Evolutionary conservation across 192 early-diverging fungal genomes (phyloP), one percentile per base, ranked within the genome.

Genomic region (Rhizophagus clarus): DNA sequence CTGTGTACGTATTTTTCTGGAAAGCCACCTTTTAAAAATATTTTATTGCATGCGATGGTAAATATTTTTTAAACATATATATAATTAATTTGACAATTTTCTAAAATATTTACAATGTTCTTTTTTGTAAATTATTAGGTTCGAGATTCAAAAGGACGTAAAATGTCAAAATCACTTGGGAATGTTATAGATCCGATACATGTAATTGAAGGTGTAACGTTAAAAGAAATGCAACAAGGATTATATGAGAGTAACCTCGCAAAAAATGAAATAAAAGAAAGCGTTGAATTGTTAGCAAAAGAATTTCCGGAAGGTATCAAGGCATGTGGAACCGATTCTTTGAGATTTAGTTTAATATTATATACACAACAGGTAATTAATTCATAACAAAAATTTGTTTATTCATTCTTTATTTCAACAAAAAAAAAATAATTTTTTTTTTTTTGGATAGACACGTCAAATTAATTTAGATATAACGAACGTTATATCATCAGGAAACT

Each of bases 41-140:
- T 98, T 15, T 92, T 95, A 84, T 92, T 97, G 77, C 98, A 99
- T 83, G 94, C 95, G 1, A 97, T 99, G 97, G 95, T 97, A 77
- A 87, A 85, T n/a, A 81, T 81, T 70, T 77, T 76, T 29, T 78
- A 84, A 64, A 37, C 75, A 84, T 34, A n/a, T 42, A 56, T 60
- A 5, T 28, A 56, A 31, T 3, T 31, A 61, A 40, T 40, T 42
- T 31, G 72, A 5, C 67, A 34, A 51, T 20, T 80, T 76, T 9
- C 69, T 77, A 24, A 28, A 56, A 56, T 24, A 37, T 40, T 40
- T 40, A 40, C 37, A 40, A 37, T 37, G 5, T 40, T 40, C 6
- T 40, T 40, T 40, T 45, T 67, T 22, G n/a, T 76, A 26, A 29
- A 61, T 37, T n/a, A 56, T 68, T 32, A 87, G 86, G 80, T 90